Base-by-base conservation (phyloP, 495 filamentous ascomycete species). In the Aspergillus haitiensis region DNA sequence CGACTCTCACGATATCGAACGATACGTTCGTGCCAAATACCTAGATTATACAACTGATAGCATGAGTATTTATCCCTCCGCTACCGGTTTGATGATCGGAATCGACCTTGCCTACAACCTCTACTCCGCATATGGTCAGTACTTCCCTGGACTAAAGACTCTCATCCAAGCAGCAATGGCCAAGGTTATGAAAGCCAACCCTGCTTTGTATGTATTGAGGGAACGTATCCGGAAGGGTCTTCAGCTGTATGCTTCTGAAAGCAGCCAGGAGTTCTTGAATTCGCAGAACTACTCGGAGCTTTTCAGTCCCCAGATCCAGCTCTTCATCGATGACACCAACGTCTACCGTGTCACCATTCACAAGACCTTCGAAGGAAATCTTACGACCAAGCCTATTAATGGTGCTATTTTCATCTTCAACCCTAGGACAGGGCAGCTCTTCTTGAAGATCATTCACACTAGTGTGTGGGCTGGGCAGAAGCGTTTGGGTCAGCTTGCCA, bases 351-450 rank as follows among this genome's bases (percentile, higher is more conserved):
- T 99, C 63, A 98, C 95, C 1, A 98, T 99, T 49, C 95, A 99
- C 82, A 99, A 99, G 84, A 99, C 95, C 0, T 99, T 99, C 63
- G 95, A 99, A 72, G 95, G 95, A 63, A 99, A 99, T 67, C 78
- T 99, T 81, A 99, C 95, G 2, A 99, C 95, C 0, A 99, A 99
- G 76, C 95, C 95, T 18, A 99, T 99, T 79, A 99, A 99, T 75
- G 95, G 95, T 69, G 95, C 95, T 36, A 99, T 99, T 69, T 98
- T 99, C 79, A 98, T 99, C 75, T 97, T 99, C 86, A 99, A 98
- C 69, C 95, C 95, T 15, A 86, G 95, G 48, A 98, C 95, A 62
- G 95, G 95, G 35, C 95, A 99, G 67, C 77, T 99, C 16, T 99
- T 99, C 84, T 74, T 99, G 66, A 99, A 99, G 84, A 97, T 99